Conservation (phyloP, 2,329 filamentous ascomycete genomes). For the Bipolaris cookei region DNA sequence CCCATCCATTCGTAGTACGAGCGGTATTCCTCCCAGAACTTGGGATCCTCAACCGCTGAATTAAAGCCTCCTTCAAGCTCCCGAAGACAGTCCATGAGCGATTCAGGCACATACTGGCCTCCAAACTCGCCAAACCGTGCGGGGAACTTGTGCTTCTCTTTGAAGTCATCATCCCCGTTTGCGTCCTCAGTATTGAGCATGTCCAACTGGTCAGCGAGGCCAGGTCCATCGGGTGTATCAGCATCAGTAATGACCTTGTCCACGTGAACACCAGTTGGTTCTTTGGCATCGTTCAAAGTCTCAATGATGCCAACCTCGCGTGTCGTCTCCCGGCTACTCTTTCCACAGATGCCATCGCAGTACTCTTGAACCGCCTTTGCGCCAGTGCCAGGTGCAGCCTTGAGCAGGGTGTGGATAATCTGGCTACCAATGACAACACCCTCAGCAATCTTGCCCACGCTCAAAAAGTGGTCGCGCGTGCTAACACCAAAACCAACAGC, state of each 20-base stretch:
- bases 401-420: constrained; percentile 81
- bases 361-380: constrained; percentile 83
- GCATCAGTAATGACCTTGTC: constrained; percentile 69
- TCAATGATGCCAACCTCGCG: constrained; percentile 75
- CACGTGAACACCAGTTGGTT: constrained; percentile 69
- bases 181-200: constrained; percentile 71
- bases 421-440: constrained; percentile 97
- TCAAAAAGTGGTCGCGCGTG: constrained; percentile 90
- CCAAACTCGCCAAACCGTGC: constrained; percentile 94
- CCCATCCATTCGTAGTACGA: constrained; percentile 98
- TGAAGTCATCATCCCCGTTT: constrained; percentile 37
- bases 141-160: constrained; percentile 65
- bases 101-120: constrained; percentile 96
- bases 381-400: constrained; percentile 70
- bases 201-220: constrained; percentile 82
- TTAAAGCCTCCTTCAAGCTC: constrained; percentile 93
- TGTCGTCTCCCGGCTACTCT: constrained; percentile 60
- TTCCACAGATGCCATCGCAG: constrained; percentile 74
- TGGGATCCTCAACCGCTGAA: constrained; percentile 80
- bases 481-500: constrained; percentile 96
- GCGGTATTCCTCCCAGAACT: constrained; percentile 96
- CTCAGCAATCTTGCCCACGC: constrained; percentile 82
- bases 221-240: constrained; percentile 63
- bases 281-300: constrained; percentile 66
- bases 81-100: constrained; percentile 93